Evolutionary conservation across 768 basidiomycete genomes (phyloP).

Genomic region (Postia placenta): DNA sequence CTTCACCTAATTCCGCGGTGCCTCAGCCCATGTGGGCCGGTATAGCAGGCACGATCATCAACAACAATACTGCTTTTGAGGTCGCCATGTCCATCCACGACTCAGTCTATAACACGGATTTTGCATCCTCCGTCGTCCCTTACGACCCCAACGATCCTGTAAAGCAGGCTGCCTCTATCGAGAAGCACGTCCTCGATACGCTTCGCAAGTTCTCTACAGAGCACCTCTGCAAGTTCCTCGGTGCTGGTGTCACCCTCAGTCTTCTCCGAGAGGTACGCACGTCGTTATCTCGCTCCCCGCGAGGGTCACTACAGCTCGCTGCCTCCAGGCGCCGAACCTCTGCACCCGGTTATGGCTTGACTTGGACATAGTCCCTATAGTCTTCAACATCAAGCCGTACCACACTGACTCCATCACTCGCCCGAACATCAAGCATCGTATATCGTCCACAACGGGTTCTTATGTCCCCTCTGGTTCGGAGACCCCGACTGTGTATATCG

Average conservation of each 20-base stretch:
- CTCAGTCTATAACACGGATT: slow-evolving; percentile 81
- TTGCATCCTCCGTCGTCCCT: slow-evolving; percentile 49
- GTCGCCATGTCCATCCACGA: slow-evolving; percentile 79
- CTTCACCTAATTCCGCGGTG: slow-evolving; percentile 5
- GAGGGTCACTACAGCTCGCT: neutral
- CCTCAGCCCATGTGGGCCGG: slow-evolving; percentile 85
- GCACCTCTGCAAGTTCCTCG: slow-evolving; percentile 83
- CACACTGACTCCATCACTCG: slow-evolving; percentile 75
- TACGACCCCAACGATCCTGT: slow-evolving; percentile 46
- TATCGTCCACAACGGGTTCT: slow-evolving; percentile 75
- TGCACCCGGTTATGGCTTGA: slow-evolving; percentile 83
- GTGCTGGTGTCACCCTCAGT: slow-evolving; percentile 68
- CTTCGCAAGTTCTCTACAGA: slow-evolving; percentile 67
- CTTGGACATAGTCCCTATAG: slow-evolving; percentile 77
- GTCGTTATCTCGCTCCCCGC: neutral
- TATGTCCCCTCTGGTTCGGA: slow-evolving; percentile 73
- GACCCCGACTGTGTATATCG: slow-evolving; percentile 66
- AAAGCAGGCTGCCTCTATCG: slow-evolving; percentile 55
- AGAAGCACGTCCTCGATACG: slow-evolving; percentile 55
- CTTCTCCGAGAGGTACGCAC: slow-evolving; percentile 60
- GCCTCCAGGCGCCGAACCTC: slow-evolving; percentile 61
- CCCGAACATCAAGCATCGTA: slow-evolving; percentile 76
- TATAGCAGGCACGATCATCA: slow-evolving; percentile 56
- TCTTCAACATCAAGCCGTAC: slow-evolving; percentile 81
- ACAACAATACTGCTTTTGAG: slow-evolving; percentile 58